Evolutionary conservation across 441 rosid genomes (phyloP).

Genomic region (Erodium texanum): DNA sequence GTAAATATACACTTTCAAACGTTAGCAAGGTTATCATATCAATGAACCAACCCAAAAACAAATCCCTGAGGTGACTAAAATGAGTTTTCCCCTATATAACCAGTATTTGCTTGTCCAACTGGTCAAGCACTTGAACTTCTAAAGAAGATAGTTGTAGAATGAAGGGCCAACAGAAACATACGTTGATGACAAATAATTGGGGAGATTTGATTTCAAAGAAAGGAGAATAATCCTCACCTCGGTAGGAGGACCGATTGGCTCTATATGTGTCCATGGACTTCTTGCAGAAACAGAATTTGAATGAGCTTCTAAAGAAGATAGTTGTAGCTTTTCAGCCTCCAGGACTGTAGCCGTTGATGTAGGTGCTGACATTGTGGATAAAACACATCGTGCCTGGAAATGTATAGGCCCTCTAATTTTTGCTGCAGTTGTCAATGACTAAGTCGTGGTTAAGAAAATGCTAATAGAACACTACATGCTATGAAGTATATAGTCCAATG

Average conservation of each 20-base stretch:
- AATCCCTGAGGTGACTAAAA: too few relatives aligned
- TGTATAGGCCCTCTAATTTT: constrained; percentile 40
- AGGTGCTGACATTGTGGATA: constrained; percentile 50
- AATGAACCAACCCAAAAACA: too few relatives aligned
- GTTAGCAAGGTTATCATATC: too few relatives aligned
- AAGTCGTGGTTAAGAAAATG: constrained; percentile 13
- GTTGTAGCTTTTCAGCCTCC: constrained; percentile 72
- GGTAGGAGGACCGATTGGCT: constrained; percentile 40
- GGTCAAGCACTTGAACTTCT: too few relatives aligned
- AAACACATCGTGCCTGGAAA: constrained; percentile 56
- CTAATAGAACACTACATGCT: neutral
- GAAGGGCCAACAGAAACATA: too few relatives aligned
- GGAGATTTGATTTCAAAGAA: too few relatives aligned
- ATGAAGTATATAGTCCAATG: constrained; percentile 9
- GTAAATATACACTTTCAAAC: too few relatives aligned
- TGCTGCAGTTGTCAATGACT: constrained; percentile 41
- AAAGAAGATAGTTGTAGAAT: too few relatives aligned
- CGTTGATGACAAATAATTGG: too few relatives aligned
- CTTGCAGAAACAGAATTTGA: constrained; percentile 37
- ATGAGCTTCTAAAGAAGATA: constrained; percentile 55
- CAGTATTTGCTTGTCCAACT: too few relatives aligned
- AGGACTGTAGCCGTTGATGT: constrained; percentile 32
- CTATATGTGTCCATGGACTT: constrained; percentile 54
- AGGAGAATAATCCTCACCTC: constrained; percentile 37
- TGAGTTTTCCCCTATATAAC: too few relatives aligned